A percentile compares a stretch with the other conserved stretches of the same genome.
Conservation (phyloP, 495 filamentous ascomycete genomes). For the Cryomyces minteri region DNA sequence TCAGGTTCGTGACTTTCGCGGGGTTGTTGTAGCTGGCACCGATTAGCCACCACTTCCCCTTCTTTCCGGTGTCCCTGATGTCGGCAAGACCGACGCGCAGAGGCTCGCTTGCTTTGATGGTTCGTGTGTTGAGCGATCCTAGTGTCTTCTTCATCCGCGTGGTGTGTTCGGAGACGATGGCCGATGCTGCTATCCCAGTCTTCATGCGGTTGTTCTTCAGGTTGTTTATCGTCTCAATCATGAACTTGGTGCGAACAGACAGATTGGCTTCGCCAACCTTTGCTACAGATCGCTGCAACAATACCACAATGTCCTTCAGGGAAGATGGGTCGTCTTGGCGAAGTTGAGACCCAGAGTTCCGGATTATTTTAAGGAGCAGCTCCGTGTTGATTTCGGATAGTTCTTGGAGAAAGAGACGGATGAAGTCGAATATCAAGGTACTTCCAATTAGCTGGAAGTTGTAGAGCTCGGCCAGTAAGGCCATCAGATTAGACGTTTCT, state of each 20-base stretch:
- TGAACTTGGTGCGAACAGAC: conserved; percentile 85
- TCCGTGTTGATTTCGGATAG: conserved; percentile 86
- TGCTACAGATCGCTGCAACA: conserved; percentile 52
- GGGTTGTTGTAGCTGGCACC: conserved; percentile 68
- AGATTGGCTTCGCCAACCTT: conserved; percentile 48
- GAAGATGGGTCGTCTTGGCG: conserved; percentile 79
- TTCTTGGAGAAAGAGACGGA: conserved; percentile 53
- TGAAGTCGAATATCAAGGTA: conserved; percentile 74
- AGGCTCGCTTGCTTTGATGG: conserved; percentile 57
- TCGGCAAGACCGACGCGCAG: conserved; percentile 64
- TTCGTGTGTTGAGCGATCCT: conserved; percentile 49
- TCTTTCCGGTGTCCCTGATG: conserved; percentile 61
- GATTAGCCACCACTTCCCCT: conserved; percentile 96
- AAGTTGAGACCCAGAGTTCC: conserved; percentile 59
- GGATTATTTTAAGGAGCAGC: conserved; percentile 67
- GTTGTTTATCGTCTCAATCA: conserved; percentile 92
- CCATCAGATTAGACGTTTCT: conserved; percentile 59
- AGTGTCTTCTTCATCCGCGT: conserved; percentile 68
- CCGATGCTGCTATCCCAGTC: conserved; percentile 41
- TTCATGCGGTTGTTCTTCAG: conserved; percentile 89
- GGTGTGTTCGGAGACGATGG: conserved; percentile 54
- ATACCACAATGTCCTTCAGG: conserved; percentile 75
- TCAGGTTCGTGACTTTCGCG: conserved; percentile 4
- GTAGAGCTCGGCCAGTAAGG: conserved; percentile 73
- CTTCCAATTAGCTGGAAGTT: conserved; percentile 76